These are phyloP conservation scores for Podospora anserina DNA, from an alignment of 495 filamentous ascomycete genomes.

Conservation along the genomic window DNA sequence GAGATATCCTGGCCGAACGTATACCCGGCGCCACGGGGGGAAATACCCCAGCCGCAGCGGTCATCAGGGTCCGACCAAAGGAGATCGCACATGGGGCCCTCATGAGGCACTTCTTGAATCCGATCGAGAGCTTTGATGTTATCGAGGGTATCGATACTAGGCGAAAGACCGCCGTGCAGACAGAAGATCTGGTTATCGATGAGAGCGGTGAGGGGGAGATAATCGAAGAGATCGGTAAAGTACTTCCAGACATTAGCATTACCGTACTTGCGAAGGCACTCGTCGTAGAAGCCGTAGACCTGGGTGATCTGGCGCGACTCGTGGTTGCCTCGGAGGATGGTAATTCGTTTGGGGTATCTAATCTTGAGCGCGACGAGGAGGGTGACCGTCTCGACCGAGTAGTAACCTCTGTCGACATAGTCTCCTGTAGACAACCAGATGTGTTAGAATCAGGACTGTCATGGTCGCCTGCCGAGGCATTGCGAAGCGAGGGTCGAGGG, in stretches of 20 bases:
- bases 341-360: constrained; percentile 92
- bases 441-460: constrained; percentile 17
- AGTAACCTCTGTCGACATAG: constrained; percentile 96
- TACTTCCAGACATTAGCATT: constrained; percentile 99
- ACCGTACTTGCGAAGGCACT: constrained; percentile 95
- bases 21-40: constrained; percentile 93
- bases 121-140: constrained; percentile 94
- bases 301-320: constrained; percentile 97
- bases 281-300: constrained; percentile 97
- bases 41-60: constrained; percentile 97
- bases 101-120: constrained; percentile 97
- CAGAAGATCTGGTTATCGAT: constrained; percentile 99
- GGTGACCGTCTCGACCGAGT: constrained; percentile 94
- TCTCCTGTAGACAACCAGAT: constrained; percentile 58
- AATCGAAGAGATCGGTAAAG: constrained; percentile 99
- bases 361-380: constrained; percentile 94
- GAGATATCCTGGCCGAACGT: constrained; percentile 99
- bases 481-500: constrained; percentile 2
- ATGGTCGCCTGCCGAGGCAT: not conserved
- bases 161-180: constrained; percentile 92
- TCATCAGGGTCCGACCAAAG: constrained; percentile 99
- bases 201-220: constrained; percentile 93
- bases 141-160: constrained; percentile 96
- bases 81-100: constrained; percentile 97
- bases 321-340: constrained; percentile 94